Base-by-base conservation (phyloP, 805 yeast genomes). In the Candida oleophila region DNA sequence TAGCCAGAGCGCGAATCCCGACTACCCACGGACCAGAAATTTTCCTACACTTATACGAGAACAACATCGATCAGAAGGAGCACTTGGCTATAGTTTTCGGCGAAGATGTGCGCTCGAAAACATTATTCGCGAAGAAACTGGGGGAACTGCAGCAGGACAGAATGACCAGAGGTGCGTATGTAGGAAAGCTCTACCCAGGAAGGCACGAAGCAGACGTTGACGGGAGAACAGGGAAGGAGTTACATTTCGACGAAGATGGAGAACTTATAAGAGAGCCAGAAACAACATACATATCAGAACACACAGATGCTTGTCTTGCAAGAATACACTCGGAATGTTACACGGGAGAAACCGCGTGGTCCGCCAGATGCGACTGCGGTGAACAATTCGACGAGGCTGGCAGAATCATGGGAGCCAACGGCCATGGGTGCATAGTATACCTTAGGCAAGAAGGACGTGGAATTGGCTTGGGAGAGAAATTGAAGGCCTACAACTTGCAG, bases 351-450 rank as follows among this genome's bases (percentile, higher is more conserved):
- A 94, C 97, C 1, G 98, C 97, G 8, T 94, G 99, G 99, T 83
- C 92, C 48, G 98, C 99, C 1, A 78, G 99, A 46, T 94, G 99
- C 66, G 99, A 94, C 67, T 94, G 99, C 69, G 99, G 99, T 18
- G 99, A 94, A 67, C 99, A 94, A 71, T 88, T 94, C 58, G 97
- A 94, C 66, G 97, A 95, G 66, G 98, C 98, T 1, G 99, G 97
- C 7, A 77, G 95, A 51, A 66, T 89, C 38, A 94, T 94, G 92
- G 96, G 96, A 4, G 71, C 77, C 47, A 77, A 76, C 42, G 96
- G 96, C 15, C 86, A 83, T 54, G 99, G 99, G 19, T 91, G 96
- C 56, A 90, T 94, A 43, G 98, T 94, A 2, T 94, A 94, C 63
- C 72, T 94, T 53, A 81, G 99, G 60, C 99, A 94, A 68, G 99